Conservation (phyloP, 2,329 filamentous ascomycete species). For the Fusarium udum region DNA sequence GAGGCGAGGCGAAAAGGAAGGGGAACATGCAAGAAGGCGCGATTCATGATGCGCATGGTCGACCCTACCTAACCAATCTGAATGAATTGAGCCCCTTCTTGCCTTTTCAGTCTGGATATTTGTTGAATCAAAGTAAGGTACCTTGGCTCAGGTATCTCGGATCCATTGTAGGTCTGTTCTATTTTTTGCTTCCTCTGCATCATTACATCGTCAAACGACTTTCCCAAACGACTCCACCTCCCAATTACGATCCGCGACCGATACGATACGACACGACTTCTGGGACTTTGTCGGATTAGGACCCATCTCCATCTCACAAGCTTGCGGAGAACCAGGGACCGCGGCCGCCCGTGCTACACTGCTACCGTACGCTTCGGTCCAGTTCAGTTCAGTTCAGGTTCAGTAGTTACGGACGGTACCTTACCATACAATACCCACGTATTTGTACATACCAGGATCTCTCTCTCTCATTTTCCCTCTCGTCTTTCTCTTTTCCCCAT, state of each 20-base stretch:
- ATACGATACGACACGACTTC: conserved; percentile 37
- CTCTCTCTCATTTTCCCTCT: conserved; percentile 3
- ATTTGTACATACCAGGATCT: conserved; percentile 27
- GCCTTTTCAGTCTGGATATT: not conserved
- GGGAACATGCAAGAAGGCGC: conserved; percentile 1
- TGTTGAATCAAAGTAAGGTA: not conserved
- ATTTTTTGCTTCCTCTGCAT: conserved; percentile 18
- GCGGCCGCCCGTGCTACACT: conserved; percentile 25
- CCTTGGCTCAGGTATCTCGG: not conserved
- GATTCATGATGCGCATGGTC: conserved; percentile 14
- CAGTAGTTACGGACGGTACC: not conserved
- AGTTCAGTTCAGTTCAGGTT: conserved; percentile 9
- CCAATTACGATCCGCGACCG: conserved; percentile 37
- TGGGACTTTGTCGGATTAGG: conserved; percentile 22
- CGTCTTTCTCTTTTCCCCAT: conserved; percentile 11
- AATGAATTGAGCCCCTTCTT: not conserved
- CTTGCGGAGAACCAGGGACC: conserved; percentile 35
- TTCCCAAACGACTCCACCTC: conserved; percentile 26
- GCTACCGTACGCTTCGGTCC: conserved; percentile 12
- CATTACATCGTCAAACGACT: conserved; percentile 28
- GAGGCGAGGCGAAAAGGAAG: conserved; percentile 28
- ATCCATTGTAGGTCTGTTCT: not conserved
- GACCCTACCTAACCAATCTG: not conserved
- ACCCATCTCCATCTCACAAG: conserved; percentile 31
- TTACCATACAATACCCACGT: conserved; percentile 21